phyloP scores from a whole-genome alignment of 192 early-diverging fungal species.

The Globomyces pollinis-pini region DNA sequence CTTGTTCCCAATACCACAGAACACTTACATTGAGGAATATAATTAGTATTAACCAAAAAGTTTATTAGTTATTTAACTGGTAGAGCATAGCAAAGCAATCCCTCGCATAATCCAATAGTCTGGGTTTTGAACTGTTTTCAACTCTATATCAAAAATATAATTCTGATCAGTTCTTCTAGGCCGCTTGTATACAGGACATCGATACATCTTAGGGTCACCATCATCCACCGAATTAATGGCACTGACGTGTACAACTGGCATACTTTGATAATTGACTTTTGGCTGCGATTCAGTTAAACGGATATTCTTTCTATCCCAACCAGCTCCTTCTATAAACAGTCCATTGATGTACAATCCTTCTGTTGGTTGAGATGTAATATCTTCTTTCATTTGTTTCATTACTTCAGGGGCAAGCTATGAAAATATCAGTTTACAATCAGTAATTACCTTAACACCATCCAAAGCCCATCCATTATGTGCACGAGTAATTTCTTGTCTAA shows the following conservation, averaged over 20 bases:
- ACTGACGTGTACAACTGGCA: constrained; percentile 53
- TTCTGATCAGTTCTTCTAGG: constrained; percentile 53
- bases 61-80: constrained; percentile 9
- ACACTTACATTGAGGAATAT: too few relatives aligned
- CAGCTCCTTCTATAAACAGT: constrained; percentile 62
- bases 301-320: constrained; percentile 60
- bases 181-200: constrained; percentile 53
- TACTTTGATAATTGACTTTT: constrained; percentile 52
- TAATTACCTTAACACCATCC: constrained; percentile 55
- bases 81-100: constrained; percentile 43
- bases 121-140: constrained; percentile 51
- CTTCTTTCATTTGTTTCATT: constrained; percentile 67
- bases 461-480: constrained; percentile 54
- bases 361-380: constrained; percentile 47
- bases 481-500: constrained; percentile 57
- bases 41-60: too few relatives aligned
- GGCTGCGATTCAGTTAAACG: constrained; percentile 54
- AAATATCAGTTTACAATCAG: too few relatives aligned
- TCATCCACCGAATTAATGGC: constrained; percentile 55
- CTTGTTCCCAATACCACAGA: too few relatives aligned
- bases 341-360: constrained; percentile 63
- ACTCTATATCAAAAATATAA: constrained; percentile 57
- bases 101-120: constrained; percentile 62
- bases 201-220: constrained; percentile 50
- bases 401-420: constrained; percentile 58